Evolutionary conservation across 257 asterid genomes (phyloP).

Genomic region (Salvia splendens): DNA sequence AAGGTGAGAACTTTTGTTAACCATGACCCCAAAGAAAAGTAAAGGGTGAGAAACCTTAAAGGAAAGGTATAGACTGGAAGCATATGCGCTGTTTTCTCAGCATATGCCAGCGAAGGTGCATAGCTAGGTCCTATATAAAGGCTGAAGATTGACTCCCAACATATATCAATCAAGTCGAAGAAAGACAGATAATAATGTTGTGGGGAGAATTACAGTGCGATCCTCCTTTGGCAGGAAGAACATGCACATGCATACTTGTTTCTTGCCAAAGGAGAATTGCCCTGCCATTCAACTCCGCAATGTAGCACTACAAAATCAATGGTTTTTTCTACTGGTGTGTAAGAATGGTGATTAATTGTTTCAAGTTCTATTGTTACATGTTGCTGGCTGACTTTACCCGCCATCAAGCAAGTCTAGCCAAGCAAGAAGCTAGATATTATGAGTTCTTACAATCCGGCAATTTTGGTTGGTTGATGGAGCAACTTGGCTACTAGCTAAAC

Average conservation of each 20-base stretch:
- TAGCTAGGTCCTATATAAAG: conserved; percentile 31
- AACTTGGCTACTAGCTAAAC: background rate
- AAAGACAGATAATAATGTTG: conserved; percentile 25
- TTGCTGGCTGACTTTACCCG: background rate
- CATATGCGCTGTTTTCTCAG: conserved; percentile 52
- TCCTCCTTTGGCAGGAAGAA: conserved; percentile 14
- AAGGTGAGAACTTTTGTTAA: conserved; percentile 38
- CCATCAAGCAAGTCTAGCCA: conserved; percentile 2
- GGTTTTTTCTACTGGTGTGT: background rate
- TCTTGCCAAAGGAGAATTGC: conserved; percentile 12
- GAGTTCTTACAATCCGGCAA: background rate
- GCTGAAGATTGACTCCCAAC: conserved; percentile 22
- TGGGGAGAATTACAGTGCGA: conserved; percentile 54
- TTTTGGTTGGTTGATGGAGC: too few species aligned
- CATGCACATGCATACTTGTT: conserved; percentile 4
- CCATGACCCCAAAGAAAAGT: conserved; percentile 42
- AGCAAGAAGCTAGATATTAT: background rate
- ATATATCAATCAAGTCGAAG: conserved; percentile 5
- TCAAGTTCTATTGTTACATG: background rate
- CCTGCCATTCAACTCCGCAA: conserved; percentile 38
- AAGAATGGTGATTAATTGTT: background rate
- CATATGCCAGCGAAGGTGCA: conserved; percentile 55
- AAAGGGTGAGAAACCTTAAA: too few species aligned
- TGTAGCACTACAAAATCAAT: conserved; percentile 24
- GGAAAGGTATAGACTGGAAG: too few species aligned